These are phyloP conservation scores for Rhizomucor pusillus DNA, from an alignment of 371 early-diverging fungal genomes.

Conservation along the genomic window DNA sequence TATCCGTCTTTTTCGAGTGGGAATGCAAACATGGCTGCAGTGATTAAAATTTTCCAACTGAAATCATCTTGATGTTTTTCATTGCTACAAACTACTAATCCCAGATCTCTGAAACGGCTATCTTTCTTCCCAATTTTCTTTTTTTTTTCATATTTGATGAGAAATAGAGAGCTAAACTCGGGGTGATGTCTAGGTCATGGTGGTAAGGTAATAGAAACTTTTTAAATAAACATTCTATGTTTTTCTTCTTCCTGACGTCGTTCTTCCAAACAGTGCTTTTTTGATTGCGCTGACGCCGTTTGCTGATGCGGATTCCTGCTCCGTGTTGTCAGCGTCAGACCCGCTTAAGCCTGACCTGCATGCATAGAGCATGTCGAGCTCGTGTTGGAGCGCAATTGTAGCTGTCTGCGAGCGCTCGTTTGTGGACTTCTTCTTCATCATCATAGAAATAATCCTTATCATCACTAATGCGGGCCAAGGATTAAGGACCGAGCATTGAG, in stretches of 20 bases:
- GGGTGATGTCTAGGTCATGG: not conserved
- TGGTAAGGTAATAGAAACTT: not conserved
- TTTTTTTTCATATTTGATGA: not conserved
- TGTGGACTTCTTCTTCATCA: too few relatives aligned
- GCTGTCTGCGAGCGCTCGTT: slow-evolving; percentile 12
- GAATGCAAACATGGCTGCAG: not conserved
- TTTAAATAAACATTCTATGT: not conserved
- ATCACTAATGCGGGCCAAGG: too few relatives aligned
- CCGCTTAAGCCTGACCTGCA: slow-evolving; percentile 29
- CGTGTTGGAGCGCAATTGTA: slow-evolving; percentile 21
- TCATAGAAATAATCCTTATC: too few relatives aligned
- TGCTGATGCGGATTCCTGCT: slow-evolving; percentile 4
- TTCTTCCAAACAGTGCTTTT: slow-evolving; percentile 23
- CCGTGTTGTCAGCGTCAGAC: slow-evolving; percentile 21
- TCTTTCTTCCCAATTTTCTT: not conserved
- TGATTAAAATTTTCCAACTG: slow-evolving; percentile 5
- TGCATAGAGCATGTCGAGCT: slow-evolving; percentile 32
- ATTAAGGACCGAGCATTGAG: too few relatives aligned
- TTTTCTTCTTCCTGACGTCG: slow-evolving; percentile 18
- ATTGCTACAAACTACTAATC: not conserved
- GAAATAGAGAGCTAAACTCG: not conserved
- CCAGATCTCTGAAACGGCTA: slow-evolving; percentile 3
- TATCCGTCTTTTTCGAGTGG: not conserved
- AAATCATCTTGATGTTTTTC: slow-evolving; percentile 1
- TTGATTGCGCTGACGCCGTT: slow-evolving; percentile 8